Conservation (phyloP, 2,329 filamentous ascomycete species). For the Ophiostoma ips region DNA sequence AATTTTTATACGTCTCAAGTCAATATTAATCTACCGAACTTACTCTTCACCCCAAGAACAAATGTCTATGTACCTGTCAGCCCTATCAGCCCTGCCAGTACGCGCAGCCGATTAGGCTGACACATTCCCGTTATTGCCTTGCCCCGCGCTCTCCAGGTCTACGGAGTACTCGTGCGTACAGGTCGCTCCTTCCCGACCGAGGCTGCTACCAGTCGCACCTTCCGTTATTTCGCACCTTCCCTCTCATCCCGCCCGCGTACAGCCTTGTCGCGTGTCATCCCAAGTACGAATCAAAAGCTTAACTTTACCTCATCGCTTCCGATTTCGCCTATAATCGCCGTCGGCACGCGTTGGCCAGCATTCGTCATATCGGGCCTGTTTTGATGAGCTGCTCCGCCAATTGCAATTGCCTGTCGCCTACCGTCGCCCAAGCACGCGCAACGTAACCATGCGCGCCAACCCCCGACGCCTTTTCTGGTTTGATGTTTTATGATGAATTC, state of each 20-base stretch:
- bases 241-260: background rate
- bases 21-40: too few species aligned
- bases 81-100: background rate
- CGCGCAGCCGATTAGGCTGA: background rate
- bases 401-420: too few species aligned
- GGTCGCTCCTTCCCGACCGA: constrained; percentile 2
- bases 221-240: background rate
- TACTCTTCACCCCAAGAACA: too few species aligned
- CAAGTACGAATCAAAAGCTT: too few species aligned
- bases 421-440: too few species aligned
- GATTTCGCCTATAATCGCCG: background rate
- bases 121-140: background rate
- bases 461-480: background rate
- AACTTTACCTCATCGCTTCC: background rate
- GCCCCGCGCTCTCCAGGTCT: background rate
- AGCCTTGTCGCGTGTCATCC: background rate
- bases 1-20: background rate
- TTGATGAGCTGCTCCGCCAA: too few species aligned
- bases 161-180: too few species aligned
- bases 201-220: background rate
- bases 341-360: background rate
- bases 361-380: background rate
- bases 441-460: background rate
- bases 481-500: background rate
- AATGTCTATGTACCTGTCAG: too few species aligned